Evolutionary conservation across 2,329 filamentous ascomycete species (phyloP).

Genomic region (Aspergillus pseudotamarii): DNA sequence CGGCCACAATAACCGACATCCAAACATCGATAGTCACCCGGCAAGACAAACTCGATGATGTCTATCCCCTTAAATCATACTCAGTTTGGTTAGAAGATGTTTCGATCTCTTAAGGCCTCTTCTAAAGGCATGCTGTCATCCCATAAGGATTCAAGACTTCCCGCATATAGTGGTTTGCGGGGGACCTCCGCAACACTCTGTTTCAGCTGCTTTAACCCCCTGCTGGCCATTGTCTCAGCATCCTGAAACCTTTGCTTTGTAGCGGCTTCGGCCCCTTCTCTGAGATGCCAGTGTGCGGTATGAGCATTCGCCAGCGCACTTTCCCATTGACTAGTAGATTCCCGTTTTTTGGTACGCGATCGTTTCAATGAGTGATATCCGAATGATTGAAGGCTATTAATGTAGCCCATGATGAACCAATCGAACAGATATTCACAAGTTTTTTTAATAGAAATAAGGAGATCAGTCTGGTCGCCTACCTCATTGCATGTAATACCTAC

Average conservation of each 20-base stretch:
- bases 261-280: background rate
- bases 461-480: background rate
- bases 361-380: background rate
- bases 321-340: background rate
- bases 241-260: background rate
- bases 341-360: background rate
- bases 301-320: background rate
- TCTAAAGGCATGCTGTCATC: background rate
- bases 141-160: background rate
- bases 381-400: background rate
- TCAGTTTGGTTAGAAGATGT: background rate
- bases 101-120: background rate
- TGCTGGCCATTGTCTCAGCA: background rate
- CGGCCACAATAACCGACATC: too few species aligned
- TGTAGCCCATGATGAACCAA: slow-evolving; percentile 1
- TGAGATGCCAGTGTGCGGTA: background rate
- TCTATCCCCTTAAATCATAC: too few species aligned
- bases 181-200: background rate
- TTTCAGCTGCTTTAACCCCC: background rate
- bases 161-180: background rate
- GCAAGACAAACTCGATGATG: too few species aligned
- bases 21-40: too few species aligned
- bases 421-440: slow-evolving; percentile 1
- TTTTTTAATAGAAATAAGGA: background rate
- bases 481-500: background rate